Conservation (phyloP, 495 filamentous ascomycete genomes). For the Xylaria intraflava region DNA sequence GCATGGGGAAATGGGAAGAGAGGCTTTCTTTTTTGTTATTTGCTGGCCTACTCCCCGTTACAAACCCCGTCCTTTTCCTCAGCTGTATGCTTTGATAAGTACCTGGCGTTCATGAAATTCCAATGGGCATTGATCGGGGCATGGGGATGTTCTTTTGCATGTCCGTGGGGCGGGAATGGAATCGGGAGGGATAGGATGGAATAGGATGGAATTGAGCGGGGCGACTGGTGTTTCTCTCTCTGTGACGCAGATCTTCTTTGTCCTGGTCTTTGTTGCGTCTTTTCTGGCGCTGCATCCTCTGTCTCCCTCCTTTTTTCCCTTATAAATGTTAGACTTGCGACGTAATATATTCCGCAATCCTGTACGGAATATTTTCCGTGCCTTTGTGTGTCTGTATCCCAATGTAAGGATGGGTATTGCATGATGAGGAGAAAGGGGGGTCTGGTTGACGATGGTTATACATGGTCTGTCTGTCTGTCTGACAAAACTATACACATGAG, state of each 20-base stretch:
- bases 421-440: neutral
- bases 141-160: neutral
- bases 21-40: neutral
- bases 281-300: no score
- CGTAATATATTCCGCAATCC: neutral
- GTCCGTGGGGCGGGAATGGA: neutral
- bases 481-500: neutral
- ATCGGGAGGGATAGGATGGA: neutral
- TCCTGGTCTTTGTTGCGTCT: neutral
- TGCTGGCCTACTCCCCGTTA: neutral
- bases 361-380: no score
- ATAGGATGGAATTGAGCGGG: neutral
- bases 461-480: neutral
- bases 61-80: neutral
- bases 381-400: no score
- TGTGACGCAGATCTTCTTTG: neutral
- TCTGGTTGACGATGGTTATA: neutral
- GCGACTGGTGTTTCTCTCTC: neutral
- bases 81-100: neutral
- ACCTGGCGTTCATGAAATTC: neutral
- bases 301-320: neutral
- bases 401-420: no score
- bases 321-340: neutral
- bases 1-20: neutral
- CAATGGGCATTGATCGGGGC: neutral